Conservation (phyloP, 345 rosid genomes). For the Dovyalis caffra region DNA sequence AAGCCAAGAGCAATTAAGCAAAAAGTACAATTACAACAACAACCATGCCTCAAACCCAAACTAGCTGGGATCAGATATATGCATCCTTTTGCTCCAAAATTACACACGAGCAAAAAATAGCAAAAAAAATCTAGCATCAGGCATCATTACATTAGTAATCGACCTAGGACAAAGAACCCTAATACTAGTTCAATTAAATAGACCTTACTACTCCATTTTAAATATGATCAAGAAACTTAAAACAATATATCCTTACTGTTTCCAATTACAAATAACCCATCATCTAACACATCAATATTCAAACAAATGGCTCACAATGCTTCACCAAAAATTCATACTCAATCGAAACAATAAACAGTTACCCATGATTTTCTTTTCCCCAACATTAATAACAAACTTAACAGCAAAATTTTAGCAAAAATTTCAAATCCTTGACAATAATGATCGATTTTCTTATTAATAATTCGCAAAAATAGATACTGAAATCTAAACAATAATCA, state of each 20-base stretch:
- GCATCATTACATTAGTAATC: not conserved
- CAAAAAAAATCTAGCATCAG: not conserved
- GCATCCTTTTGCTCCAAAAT: not conserved
- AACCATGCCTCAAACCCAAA: not conserved
- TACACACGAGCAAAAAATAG: not conserved
- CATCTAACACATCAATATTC: not conserved
- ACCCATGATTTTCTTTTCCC: not conserved
- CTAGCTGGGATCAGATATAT: not conserved
- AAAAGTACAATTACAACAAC: not conserved
- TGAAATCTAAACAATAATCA: no score
- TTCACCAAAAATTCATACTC: no score
- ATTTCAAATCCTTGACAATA: no score
- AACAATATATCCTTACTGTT: not conserved
- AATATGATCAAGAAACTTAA: not conserved
- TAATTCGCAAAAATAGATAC: no score
- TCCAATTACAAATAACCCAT: not conserved
- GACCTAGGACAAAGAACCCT: no score
- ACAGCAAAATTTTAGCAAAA: no score
- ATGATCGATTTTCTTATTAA: no score
- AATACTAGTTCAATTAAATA: not conserved
- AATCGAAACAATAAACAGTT: no score
- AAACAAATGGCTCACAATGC: no score
- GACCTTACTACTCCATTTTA: not conserved
- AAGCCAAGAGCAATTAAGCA: not conserved
- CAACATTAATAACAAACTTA: not conserved